Base-by-base conservation (phyloP, 768 basidiomycete genomes). In the Amanita polypyramis region DNA sequence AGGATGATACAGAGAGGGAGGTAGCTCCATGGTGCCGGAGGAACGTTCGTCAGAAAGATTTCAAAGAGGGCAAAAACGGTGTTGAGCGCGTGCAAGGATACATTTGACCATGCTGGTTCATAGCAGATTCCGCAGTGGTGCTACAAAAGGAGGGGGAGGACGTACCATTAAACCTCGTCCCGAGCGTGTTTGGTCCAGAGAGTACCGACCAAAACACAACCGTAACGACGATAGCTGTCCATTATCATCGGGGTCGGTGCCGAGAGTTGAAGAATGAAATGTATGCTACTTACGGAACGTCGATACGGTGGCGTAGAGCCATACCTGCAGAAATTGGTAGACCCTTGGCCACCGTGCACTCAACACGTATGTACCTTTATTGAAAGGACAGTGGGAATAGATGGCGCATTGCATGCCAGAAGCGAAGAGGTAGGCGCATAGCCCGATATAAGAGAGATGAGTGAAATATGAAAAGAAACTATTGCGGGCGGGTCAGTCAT, bases 381-480 rank as follows among this genome's bases (percentile, higher is more conserved):
- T 41, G 10, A 27, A 27, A 2, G 40, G 40, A 27, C 23, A 35
- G 51, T 56, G 49, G 43, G 57, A 49, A 49, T 56, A 51, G 43
- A 53, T 72, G 51, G 74, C 82, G 0, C 77, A 77, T 46, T 84
- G 82, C 1, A 75, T 64, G 2, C 72, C 66, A 1, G 82, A 59
- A 0, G 79, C 80, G 59, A 70, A 79, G 59, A 77, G 77, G 60
- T 84, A 86, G 17, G 80, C 69, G 15, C 72, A 68, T 1, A 83
- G 54, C 0, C 84, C 84, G 32, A 76, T 74, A 50, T 76, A 82
- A 0, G 77, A 72, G 1, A 85, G 69, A 50, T 75, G 54, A 0
- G 82, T 85, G 59, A 85, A 84, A 62, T 78, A 85, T 6, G 75
- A 73, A 53, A 80, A 71, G 64, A 65, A 81, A 15, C 82, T 83